Conservation (phyloP, 331 rosid species). For the Quercus phellos region DNA sequence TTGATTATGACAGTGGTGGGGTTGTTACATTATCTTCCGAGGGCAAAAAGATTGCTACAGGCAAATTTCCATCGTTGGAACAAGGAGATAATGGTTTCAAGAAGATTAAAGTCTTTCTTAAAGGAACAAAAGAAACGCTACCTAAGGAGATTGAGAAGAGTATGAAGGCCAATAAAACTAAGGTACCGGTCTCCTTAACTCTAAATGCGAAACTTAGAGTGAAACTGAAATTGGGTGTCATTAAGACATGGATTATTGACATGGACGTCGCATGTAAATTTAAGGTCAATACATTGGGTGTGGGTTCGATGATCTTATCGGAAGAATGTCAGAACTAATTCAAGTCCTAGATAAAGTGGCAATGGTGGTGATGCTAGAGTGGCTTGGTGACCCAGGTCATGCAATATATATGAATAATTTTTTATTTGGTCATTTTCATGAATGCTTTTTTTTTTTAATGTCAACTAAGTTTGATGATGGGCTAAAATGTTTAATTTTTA, state of each 20-base stretch:
- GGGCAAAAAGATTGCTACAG: slow-evolving; percentile 18
- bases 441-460: too few species aligned
- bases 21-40: slow-evolving; percentile 4
- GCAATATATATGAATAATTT: neutral
- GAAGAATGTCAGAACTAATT: slow-evolving; percentile 29
- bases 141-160: slow-evolving; percentile 4
- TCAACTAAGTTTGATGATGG: neutral
- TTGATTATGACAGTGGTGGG: slow-evolving; percentile 4
- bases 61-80: slow-evolving; percentile 26
- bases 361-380: neutral
- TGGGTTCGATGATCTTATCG: slow-evolving; percentile 12
- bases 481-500: neutral
- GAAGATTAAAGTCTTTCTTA: slow-evolving; percentile 7
- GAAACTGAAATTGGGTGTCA: slow-evolving; percentile 6
- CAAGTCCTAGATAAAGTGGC: neutral
- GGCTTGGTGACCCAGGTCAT: neutral
- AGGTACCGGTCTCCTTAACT: neutral
- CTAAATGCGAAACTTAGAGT: slow-evolving; percentile 33
- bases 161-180: neutral
- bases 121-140: slow-evolving; percentile 14
- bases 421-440: too few species aligned
- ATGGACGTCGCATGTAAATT: slow-evolving; percentile 34
- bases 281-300: slow-evolving; percentile 20
- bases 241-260: slow-evolving; percentile 28
- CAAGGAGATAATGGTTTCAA: neutral